A percentile compares a stretch with the other conserved stretches of the same genome.
Evolutionary conservation across 2,329 filamentous ascomycete species (phyloP).

Genomic region (Colletotrichum sp.): DNA sequence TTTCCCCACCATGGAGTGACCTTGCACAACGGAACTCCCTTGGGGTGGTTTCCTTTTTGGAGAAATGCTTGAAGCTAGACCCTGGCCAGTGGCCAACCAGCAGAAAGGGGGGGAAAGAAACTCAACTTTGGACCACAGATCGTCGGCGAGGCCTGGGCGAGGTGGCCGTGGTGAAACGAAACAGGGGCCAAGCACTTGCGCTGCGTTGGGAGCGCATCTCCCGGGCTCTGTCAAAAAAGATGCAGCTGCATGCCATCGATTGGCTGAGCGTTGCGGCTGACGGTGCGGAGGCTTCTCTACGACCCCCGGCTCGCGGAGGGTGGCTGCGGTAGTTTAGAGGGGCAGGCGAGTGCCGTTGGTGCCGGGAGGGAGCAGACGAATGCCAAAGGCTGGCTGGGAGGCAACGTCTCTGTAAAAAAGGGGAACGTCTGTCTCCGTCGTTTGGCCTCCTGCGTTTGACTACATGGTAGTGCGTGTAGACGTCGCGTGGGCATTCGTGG

Average conservation of each 20-base stretch:
- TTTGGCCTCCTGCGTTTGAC: background rate
- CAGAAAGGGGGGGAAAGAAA: background rate
- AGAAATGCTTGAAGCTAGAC: background rate
- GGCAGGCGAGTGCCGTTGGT: conserved; percentile 6
- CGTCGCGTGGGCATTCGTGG: background rate
- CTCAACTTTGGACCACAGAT: conserved; percentile 1
- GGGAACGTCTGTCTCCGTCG: background rate
- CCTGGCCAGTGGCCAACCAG: background rate
- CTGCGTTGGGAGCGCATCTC: background rate
- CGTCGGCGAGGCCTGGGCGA: conserved; percentile 13
- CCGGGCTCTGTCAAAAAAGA: conserved; percentile 9
- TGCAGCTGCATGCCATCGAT: conserved; percentile 7
- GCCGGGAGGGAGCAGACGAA: background rate
- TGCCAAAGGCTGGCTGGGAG: background rate
- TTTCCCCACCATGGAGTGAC: background rate
- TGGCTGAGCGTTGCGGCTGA: conserved; percentile 17
- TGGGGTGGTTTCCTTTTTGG: background rate
- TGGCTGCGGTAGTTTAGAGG: background rate
- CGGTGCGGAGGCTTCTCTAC: background rate
- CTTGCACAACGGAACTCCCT: background rate
- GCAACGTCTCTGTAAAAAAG: background rate
- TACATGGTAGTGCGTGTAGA: background rate
- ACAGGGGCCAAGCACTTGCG: conserved; percentile 17
- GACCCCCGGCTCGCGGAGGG: background rate
- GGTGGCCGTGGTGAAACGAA: conserved; percentile 21